Base-by-base conservation (phyloP, 2,329 filamentous ascomycete species). In the Plectosphaerella sp. region DNA sequence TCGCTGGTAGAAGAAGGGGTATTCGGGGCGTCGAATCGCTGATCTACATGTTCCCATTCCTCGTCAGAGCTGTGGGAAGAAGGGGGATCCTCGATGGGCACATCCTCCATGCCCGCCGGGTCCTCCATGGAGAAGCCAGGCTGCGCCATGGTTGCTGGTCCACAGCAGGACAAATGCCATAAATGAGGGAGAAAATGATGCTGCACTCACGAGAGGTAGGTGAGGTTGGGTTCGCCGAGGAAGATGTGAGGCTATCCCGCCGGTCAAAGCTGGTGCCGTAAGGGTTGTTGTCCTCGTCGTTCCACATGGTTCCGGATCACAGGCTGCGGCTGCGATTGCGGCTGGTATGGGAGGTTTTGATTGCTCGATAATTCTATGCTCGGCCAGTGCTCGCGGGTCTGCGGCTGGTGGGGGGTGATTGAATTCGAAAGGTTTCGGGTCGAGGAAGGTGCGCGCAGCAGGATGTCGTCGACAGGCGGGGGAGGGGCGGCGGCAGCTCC, bases 221-320 rank as follows among this genome's bases (percentile, higher is more conserved):
- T 39, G 86, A 88, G 51, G 83, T 75, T 20, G 86, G 83, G 64
- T 87, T 84, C 18, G 78, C 77, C 43, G 78, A 75, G 33, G 87
- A 87, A 25, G 87, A 90, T 45, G 84, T 79, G 67, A 88, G 84
- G 56, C 89, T 89, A 70, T 95, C 89, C 63, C 89, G 85, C 62
- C 89, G 88, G 69, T 94, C 89, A 75, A 96, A 97, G 70, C 90
- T 93, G 63, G 78, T 83, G 58, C 91, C 92, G 66, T 97, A 97
- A 5, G 93, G 93, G 69, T 97, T 97, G 74, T 97, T 97, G 67
- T 97, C 91, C 74, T 97, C 93, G 77, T 97, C 92, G 80, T 97
- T 95, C 93, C 93, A 97, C 93, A 97, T 97, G 61, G 62, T 80
- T 50, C 50, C 33, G 52, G 20, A 20, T 36, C 33, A 33, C 47